These are phyloP conservation scores for Trichoderma simmonsii DNA, from an alignment of 2,329 filamentous ascomycete genomes.

Conservation along the genomic window DNA sequence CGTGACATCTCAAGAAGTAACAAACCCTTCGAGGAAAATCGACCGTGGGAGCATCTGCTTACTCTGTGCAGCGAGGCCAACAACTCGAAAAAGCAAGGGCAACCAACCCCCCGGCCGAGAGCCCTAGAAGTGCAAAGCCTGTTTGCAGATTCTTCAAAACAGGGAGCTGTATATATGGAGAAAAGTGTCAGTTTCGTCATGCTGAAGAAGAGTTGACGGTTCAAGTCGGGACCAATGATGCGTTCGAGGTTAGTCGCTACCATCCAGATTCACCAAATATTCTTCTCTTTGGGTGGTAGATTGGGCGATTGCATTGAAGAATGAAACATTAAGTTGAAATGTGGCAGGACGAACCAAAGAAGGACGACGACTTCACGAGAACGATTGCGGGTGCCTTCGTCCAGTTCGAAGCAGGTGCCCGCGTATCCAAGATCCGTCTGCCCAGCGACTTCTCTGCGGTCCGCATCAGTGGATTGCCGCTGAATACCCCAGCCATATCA, in stretches of 20 bases:
- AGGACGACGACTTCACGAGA: not conserved
- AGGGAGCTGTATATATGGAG: constrained; percentile 2
- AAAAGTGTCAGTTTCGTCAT: not conserved
- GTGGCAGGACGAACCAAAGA: not conserved
- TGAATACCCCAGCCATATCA: constrained; percentile 15
- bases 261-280: not conserved
- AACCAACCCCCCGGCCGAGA: not conserved
- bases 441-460: constrained; percentile 37
- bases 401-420: constrained; percentile 33
- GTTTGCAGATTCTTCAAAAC: not conserved
- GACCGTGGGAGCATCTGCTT: not conserved
- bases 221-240: not conserved
- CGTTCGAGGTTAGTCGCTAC: not conserved
- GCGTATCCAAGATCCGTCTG: constrained; percentile 28
- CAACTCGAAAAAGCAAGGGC: not conserved
- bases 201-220: not conserved
- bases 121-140: not conserved
- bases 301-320: not conserved
- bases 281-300: not conserved
- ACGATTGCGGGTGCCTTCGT: constrained; percentile 27
- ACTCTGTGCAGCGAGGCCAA: not conserved
- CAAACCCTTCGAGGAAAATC: not conserved
- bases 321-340: no score
- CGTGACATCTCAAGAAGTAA: not conserved
- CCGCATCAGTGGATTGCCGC: constrained; percentile 31